Evolutionary conservation across 805 yeast genomes (phyloP).

Genomic region (Candida sithepensis): DNA sequence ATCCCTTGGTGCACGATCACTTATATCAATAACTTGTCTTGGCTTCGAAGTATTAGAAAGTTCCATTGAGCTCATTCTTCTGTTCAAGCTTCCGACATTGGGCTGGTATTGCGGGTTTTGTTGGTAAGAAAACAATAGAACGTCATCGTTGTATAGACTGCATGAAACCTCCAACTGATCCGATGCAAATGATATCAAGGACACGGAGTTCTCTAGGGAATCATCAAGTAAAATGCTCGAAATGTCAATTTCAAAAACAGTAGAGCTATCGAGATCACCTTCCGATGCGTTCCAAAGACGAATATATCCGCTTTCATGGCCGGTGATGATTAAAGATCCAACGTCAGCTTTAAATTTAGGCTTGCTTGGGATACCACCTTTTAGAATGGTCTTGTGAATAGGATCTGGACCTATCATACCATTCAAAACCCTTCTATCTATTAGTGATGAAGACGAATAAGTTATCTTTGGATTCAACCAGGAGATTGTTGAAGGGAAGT

Average conservation of each 20-base stretch:
- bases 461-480: slow-evolving; percentile 76
- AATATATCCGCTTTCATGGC: slow-evolving; percentile 81
- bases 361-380: slow-evolving; percentile 75
- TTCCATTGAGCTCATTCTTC: slow-evolving; percentile 29
- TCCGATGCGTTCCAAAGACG: slow-evolving; percentile 82
- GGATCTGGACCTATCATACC: slow-evolving; percentile 44
- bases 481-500: slow-evolving; percentile 78
- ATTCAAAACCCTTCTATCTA: slow-evolving; percentile 28
- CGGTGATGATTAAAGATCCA: slow-evolving; percentile 68
- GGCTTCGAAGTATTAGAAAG: slow-evolving; percentile 28
- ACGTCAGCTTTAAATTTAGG: slow-evolving; percentile 46
- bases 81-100: slow-evolving; percentile 18
- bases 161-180: slow-evolving; percentile 74
- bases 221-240: slow-evolving; percentile 43
- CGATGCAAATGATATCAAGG: slow-evolving; percentile 68
- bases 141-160: slow-evolving; percentile 66
- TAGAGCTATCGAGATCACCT: slow-evolving; percentile 60
- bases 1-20: slow-evolving; percentile 47
- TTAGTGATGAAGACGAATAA: slow-evolving; percentile 45
- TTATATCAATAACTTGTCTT: slow-evolving; percentile 39
- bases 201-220: slow-evolving; percentile 43
- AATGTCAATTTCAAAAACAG: slow-evolving; percentile 58
- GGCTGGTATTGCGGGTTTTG: slow-evolving; percentile 44
- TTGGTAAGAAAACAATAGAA: slow-evolving; percentile 70
- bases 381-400: slow-evolving; percentile 52